These are phyloP conservation scores for Atkinsonella hypoxylon DNA, from an alignment of 2,329 filamentous ascomycete species.

Conservation along the genomic window DNA sequence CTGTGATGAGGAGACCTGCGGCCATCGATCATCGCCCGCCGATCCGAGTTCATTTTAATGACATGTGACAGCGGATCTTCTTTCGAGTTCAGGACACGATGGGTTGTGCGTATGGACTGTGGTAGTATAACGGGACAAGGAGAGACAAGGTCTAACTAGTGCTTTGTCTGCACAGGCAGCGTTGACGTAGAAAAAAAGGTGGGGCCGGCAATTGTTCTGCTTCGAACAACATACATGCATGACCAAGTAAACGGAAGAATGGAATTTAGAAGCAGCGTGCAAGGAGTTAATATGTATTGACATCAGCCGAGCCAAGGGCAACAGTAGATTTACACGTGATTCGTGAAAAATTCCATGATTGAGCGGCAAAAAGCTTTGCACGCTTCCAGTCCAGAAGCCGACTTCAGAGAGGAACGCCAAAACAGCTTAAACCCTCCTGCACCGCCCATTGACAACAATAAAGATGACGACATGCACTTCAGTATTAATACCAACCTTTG, in stretches of 20 bases:
- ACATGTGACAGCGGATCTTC: too few relatives aligned
- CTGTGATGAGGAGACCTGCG: slow-evolving; percentile 30
- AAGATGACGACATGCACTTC: background rate
- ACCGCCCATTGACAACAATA: too few relatives aligned
- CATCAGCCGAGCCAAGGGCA: too few relatives aligned
- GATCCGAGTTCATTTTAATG: slow-evolving; percentile 38
- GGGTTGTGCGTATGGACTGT: background rate
- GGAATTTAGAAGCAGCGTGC: too few relatives aligned
- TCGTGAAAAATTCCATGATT: background rate
- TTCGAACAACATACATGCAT: background rate
- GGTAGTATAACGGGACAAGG: too few relatives aligned
- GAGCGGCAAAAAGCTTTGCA: background rate
- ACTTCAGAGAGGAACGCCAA: background rate
- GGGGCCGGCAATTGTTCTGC: background rate
- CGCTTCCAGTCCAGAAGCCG: background rate
- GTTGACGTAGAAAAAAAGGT: background rate
- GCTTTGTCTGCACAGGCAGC: background rate
- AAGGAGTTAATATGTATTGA: too few relatives aligned
- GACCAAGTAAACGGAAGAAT: background rate
- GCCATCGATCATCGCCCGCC: slow-evolving; percentile 41
- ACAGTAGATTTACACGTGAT: background rate
- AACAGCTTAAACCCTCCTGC: background rate
- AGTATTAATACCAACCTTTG: slow-evolving; percentile 11
- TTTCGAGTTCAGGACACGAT: background rate
- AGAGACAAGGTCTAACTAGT: too few relatives aligned